These are phyloP conservation scores for Paramyrothecium roridum DNA, from an alignment of 2,329 filamentous ascomycete species.

Conservation along the genomic window DNA sequence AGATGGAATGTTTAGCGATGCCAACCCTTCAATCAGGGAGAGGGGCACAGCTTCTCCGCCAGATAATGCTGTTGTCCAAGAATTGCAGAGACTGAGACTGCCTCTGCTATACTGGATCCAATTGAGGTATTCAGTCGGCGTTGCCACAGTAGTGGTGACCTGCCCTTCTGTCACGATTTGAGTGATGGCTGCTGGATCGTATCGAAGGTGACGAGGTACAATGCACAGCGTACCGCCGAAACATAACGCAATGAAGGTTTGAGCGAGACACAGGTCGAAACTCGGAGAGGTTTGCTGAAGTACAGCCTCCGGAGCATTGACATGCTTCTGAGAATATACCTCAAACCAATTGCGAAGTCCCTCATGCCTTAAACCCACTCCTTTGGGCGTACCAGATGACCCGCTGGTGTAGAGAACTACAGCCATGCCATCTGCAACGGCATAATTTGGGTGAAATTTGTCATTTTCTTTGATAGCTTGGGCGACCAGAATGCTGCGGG, in stretches of 20 bases:
- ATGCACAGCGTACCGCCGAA: slow-evolving; percentile 30
- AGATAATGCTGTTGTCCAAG: not conserved
- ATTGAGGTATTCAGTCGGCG: not conserved
- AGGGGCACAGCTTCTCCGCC: not conserved
- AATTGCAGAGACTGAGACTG: not conserved
- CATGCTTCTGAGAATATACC: slow-evolving; percentile 4
- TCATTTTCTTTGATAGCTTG: too few species aligned
- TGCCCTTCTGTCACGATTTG: not conserved
- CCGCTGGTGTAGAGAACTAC: slow-evolving; percentile 25
- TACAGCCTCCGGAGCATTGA: slow-evolving; percentile 13
- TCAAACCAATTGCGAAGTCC: slow-evolving; percentile 19
- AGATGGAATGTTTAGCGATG: not conserved
- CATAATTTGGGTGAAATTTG: not conserved
- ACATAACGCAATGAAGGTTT: slow-evolving; percentile 27
- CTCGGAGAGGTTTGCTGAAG: slow-evolving; percentile 32
- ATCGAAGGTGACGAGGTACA: slow-evolving; percentile 17
- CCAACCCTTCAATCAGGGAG: slow-evolving; percentile 6
- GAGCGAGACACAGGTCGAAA: slow-evolving; percentile 33
- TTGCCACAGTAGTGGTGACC: not conserved
- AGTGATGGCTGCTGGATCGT: slow-evolving; percentile 22
- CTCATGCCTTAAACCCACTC: slow-evolving; percentile 24
- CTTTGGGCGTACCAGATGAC: slow-evolving; percentile 31
- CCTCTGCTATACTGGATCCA: not conserved
- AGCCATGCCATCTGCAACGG: slow-evolving; percentile 4
- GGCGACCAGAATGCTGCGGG: too few species aligned